Percentiles rank a stretch among this genome's conserved stretches.
These are phyloP conservation scores for Agrocybe praecox DNA, from an alignment of 768 basidiomycete species.

Conservation along the genomic window DNA sequence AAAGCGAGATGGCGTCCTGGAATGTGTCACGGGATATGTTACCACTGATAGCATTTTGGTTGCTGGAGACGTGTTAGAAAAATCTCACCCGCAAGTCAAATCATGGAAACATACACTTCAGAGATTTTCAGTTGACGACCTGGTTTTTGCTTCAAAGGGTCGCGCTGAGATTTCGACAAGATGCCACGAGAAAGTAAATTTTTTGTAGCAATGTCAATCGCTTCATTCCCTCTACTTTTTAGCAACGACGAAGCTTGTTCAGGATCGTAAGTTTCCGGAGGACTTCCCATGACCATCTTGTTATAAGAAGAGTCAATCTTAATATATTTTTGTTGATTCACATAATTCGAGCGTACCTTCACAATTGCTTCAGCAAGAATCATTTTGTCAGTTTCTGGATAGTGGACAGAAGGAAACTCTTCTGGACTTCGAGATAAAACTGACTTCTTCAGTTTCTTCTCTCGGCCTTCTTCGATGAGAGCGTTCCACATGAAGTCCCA, in stretches of 20 bases:
- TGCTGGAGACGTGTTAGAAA: slow-evolving; percentile 38
- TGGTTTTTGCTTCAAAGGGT: slow-evolving; percentile 63
- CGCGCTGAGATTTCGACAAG: slow-evolving; percentile 66
- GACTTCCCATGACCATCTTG: slow-evolving; percentile 80
- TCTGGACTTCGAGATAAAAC: slow-evolving; percentile 51
- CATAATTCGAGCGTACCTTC: slow-evolving; percentile 50
- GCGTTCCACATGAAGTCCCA: slow-evolving; percentile 82
- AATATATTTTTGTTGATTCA: not conserved
- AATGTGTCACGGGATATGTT: slow-evolving; percentile 64
- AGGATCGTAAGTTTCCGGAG: slow-evolving; percentile 67
- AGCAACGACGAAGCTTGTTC: slow-evolving; percentile 62
- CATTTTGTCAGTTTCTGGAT: slow-evolving; percentile 38
- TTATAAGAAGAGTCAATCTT: not conserved
- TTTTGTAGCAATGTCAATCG: slow-evolving; percentile 56
- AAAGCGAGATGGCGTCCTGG: slow-evolving; percentile 62
- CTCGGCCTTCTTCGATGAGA: slow-evolving; percentile 73
- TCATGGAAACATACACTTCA: slow-evolving; percentile 48
- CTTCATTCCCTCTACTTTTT: slow-evolving; percentile 53
- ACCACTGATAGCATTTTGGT: slow-evolving; percentile 70
- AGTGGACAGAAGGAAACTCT: slow-evolving; percentile 32
- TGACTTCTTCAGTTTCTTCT: slow-evolving; percentile 63
- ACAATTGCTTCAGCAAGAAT: slow-evolving; percentile 67
- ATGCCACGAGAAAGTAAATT: slow-evolving; percentile 66
- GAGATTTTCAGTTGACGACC: slow-evolving; percentile 80
- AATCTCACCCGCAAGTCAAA: not conserved